Conservation (phyloP, 1,284 basidiomycete genomes). For the Ganoderma sp. region DNA sequence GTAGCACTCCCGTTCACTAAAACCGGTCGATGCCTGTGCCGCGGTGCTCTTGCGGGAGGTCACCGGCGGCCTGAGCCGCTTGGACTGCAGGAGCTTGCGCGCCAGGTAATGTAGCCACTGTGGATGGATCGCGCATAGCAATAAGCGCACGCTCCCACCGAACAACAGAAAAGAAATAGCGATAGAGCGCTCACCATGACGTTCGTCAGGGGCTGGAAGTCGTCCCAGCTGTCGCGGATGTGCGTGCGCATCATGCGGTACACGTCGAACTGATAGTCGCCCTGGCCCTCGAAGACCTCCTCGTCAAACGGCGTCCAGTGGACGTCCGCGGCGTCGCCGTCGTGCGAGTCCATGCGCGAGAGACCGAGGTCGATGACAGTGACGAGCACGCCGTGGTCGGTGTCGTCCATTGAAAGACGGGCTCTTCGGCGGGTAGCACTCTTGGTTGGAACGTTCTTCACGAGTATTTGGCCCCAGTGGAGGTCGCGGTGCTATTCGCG, state of each 20-base stretch:
- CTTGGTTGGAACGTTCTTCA: slow-evolving; percentile 59
- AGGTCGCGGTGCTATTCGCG: slow-evolving; percentile 87
- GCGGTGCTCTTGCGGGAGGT: slow-evolving; percentile 36
- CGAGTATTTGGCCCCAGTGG: slow-evolving; percentile 97
- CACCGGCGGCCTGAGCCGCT: slow-evolving; percentile 64
- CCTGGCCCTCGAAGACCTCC: slow-evolving; percentile 85
- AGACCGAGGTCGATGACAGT: slow-evolving; percentile 96
- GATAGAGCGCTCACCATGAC: slow-evolving; percentile 69
- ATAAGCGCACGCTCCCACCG: not conserved
- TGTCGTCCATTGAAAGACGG: slow-evolving; percentile 62
- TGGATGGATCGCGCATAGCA: not conserved
- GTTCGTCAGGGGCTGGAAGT: slow-evolving; percentile 83
- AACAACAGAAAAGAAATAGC: not conserved
- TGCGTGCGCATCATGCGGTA: slow-evolving; percentile 86
- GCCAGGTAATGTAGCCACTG: slow-evolving; percentile 87
- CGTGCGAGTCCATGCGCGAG: slow-evolving; percentile 75
- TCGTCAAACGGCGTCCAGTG: slow-evolving; percentile 82
- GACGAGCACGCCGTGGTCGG: slow-evolving; percentile 65
- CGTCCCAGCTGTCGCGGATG: slow-evolving; percentile 70
- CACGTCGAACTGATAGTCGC: slow-evolving; percentile 94
- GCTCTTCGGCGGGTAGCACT: slow-evolving; percentile 36
- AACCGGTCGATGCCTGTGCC: slow-evolving; percentile 37
- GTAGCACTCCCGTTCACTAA: slow-evolving; percentile 65
- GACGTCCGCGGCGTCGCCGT: slow-evolving; percentile 50
- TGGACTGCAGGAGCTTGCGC: slow-evolving; percentile 71